A percentile compares a stretch with the other conserved stretches of the same genome.
These are phyloP conservation scores for Wickerhamiella pararugosa DNA, from an alignment of 1,139 yeast genomes.

Conservation along the genomic window DNA sequence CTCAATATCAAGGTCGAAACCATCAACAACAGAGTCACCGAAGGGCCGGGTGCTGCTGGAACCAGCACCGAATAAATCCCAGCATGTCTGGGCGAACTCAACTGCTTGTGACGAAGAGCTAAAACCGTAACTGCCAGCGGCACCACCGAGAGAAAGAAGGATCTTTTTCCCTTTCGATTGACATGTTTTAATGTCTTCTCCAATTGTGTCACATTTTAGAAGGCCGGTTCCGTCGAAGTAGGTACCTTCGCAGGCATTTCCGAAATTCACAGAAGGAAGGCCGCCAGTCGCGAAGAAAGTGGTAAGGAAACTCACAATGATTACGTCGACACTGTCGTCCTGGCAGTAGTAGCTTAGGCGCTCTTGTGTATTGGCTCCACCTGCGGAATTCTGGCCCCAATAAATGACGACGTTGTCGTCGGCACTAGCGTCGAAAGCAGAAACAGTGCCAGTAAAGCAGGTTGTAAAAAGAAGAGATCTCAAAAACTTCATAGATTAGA, in stretches of 20 bases:
- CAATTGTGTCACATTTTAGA: constrained; percentile 34
- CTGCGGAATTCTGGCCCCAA: constrained; percentile 86
- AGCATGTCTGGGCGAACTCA: constrained; percentile 54
- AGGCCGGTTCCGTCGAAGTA: constrained; percentile 16
- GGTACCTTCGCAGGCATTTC: constrained; percentile 31
- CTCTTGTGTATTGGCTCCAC: constrained; percentile 23
- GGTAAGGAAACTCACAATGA: constrained; percentile 54
- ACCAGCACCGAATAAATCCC: constrained; percentile 81
- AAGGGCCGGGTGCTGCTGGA: constrained; percentile 51
- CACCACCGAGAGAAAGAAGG: constrained; percentile 69
- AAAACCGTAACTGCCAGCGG: constrained; percentile 64
- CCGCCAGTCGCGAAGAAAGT: constrained; percentile 37
- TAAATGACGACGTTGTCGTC: constrained; percentile 53
- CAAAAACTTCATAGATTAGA: background rate
- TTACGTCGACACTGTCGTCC: constrained; percentile 52
- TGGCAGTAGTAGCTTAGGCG: constrained; percentile 51
- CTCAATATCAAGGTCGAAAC: constrained; percentile 61
- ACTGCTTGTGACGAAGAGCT: constrained; percentile 42
- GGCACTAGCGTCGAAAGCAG: constrained; percentile 16
- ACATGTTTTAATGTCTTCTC: constrained; percentile 55
- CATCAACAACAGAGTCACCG: constrained; percentile 40
- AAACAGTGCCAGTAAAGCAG: background rate
- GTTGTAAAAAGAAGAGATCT: background rate
- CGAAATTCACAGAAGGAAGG: constrained; percentile 46
- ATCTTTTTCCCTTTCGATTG: constrained; percentile 60